Evolutionary conservation across 805 yeast species (phyloP).

Genomic region (Candida cerambycidarum): DNA sequence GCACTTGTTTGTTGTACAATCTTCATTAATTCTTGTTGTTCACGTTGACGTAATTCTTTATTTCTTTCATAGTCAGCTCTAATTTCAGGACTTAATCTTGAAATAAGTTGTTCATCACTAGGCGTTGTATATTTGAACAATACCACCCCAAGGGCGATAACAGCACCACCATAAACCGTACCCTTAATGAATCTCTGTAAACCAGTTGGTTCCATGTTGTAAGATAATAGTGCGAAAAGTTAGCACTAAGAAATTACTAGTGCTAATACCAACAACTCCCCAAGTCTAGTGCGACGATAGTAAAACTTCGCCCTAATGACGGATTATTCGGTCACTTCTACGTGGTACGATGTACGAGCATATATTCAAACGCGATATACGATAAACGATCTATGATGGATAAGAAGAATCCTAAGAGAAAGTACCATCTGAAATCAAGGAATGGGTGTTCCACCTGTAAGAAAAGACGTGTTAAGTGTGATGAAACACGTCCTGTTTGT

Average conservation of each 20-base stretch:
- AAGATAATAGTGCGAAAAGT: neutral
- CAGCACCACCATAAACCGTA: conserved; percentile 59
- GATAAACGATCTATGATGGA: conserved; percentile 8
- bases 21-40: conserved; percentile 68
- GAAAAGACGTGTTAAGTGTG: conserved; percentile 88
- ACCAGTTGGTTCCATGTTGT: conserved; percentile 8
- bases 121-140: conserved; percentile 78
- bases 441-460: conserved; percentile 91
- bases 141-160: conserved; percentile 71
- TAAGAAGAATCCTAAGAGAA: conserved; percentile 50
- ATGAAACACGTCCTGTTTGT: conserved; percentile 79
- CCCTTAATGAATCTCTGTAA: conserved; percentile 66
- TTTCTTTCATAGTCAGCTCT: conserved; percentile 71
- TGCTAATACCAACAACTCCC: neutral
- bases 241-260: too few species aligned
- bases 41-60: conserved; percentile 58
- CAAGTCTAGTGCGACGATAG: too few species aligned
- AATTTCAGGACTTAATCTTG: conserved; percentile 77
- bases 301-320: too few species aligned
- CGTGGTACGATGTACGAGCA: neutral
- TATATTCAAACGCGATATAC: conserved; percentile 7
- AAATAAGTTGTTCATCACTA: conserved; percentile 75
- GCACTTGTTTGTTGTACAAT: conserved; percentile 62
- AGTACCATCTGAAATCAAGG: conserved; percentile 85
- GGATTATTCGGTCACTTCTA: neutral